These are phyloP conservation scores for Cladosporium austrohemisphaericum DNA, from an alignment of 2,329 filamentous ascomycete species.

Conservation along the genomic window DNA sequence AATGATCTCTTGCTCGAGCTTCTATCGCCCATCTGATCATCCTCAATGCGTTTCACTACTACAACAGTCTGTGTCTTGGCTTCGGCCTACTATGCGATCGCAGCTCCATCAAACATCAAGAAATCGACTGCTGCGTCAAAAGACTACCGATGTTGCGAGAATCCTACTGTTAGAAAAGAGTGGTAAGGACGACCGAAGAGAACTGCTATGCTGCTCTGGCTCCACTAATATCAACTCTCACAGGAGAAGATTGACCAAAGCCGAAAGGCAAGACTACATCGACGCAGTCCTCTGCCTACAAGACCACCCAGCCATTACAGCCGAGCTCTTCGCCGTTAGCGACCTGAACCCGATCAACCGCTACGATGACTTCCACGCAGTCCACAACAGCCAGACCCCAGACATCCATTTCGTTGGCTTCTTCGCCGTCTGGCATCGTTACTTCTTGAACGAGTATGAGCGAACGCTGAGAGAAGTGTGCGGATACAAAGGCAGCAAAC, in stretches of 20 bases:
- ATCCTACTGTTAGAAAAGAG: background rate
- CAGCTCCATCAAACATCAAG: background rate
- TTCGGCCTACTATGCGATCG: background rate
- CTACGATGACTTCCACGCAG: conserved; percentile 27
- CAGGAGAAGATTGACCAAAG: conserved; percentile 20
- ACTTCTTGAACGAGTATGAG: conserved; percentile 26
- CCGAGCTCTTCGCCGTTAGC: conserved; percentile 15
- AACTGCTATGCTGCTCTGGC: background rate
- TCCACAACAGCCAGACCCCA: conserved; percentile 22
- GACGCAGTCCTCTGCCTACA: conserved; percentile 25
- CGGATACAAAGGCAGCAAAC: conserved; percentile 19
- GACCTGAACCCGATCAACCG: conserved; percentile 3
- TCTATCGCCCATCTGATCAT: no score
- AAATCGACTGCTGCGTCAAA: background rate
- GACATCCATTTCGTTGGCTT: conserved; percentile 21
- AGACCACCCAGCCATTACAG: conserved; percentile 17
- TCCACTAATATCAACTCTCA: background rate
- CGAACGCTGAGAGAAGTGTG: conserved; percentile 22
- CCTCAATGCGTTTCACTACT: background rate
- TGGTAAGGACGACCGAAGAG: background rate
- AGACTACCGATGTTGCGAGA: background rate
- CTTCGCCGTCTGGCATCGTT: conserved; percentile 29
- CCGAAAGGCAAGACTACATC: conserved; percentile 23
- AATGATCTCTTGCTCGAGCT: no score
- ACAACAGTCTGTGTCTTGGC: background rate